Conservation (phyloP, 768 basidiomycete genomes). For the Tubosaeta brunneosetosa region DNA sequence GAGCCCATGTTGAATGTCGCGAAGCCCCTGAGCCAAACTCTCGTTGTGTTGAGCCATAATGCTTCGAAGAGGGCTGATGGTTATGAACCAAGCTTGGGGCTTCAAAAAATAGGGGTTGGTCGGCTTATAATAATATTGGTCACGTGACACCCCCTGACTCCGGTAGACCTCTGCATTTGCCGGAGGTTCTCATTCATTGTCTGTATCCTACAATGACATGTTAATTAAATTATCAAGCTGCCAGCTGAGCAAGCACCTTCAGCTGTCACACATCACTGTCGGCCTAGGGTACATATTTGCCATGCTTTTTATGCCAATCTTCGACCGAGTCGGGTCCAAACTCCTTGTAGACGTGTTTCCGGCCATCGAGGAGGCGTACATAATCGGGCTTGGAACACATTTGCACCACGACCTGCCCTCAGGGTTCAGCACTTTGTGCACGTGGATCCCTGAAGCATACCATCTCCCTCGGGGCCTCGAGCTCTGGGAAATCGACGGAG, state of each 20-base stretch:
- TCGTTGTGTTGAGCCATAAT: too few species aligned
- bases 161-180: too few species aligned
- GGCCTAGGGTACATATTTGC: conserved; percentile 33
- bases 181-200: too few species aligned
- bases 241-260: too few species aligned
- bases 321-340: conserved; percentile 49
- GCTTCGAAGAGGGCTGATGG: too few species aligned
- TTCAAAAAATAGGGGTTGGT: too few species aligned
- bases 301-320: conserved; percentile 55
- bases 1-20: too few species aligned
- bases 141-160: too few species aligned
- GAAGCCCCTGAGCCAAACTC: too few species aligned
- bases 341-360: conserved; percentile 41
- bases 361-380: conserved; percentile 58
- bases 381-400: conserved; percentile 51
- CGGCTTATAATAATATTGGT: too few species aligned
- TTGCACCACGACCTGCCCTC: conserved; percentile 42
- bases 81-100: too few species aligned
- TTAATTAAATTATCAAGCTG: neutral
- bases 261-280: neutral
- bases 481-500: conserved; percentile 57
- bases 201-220: neutral
- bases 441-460: conserved; percentile 26
- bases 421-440: neutral
- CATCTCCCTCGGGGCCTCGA: conserved; percentile 47